Percentiles rank a stretch among this genome's conserved stretches.
Conservation (phyloP, 169 alveolate species). For the Babesia gibsoni region DNA sequence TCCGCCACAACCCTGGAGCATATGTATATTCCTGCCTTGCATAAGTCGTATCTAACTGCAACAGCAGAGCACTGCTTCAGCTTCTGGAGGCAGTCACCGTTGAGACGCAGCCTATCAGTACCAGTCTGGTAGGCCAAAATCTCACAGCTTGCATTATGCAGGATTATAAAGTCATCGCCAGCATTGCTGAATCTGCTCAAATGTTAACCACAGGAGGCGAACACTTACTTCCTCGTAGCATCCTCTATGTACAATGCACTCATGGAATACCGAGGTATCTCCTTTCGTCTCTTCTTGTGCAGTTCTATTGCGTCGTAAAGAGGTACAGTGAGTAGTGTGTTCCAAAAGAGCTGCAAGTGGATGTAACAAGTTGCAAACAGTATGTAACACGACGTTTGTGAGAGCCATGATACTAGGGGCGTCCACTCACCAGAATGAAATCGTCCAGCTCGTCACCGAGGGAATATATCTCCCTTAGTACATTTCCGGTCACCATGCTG, state of each 20-base stretch:
- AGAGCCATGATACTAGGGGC: too few relatives aligned
- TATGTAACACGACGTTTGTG: too few relatives aligned
- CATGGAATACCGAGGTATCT: slow-evolving; percentile 15
- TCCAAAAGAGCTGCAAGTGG: slow-evolving; percentile 37
- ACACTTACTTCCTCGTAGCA: slow-evolving; percentile 1
- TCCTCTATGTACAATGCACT: slow-evolving; percentile 28
- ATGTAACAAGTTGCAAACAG: background rate
- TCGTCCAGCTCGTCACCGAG: slow-evolving; percentile 6
- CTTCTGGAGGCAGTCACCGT: slow-evolving; percentile 1
- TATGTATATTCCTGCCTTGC: slow-evolving; percentile 30
- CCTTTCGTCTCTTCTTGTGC: slow-evolving; percentile 5
- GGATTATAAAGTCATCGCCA: slow-evolving; percentile 12
- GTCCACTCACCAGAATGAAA: slow-evolving; percentile 28
- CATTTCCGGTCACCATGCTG: slow-evolving; percentile 35
- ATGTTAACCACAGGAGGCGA: background rate
- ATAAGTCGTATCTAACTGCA: slow-evolving; percentile 31
- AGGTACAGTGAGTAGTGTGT: slow-evolving; percentile 43
- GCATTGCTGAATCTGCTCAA: slow-evolving; percentile 18
- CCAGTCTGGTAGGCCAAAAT: slow-evolving; percentile 7
- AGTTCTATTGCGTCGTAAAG: slow-evolving; percentile 40
- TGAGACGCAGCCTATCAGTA: background rate
- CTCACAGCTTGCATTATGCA: background rate
- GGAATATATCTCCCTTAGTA: slow-evolving; percentile 16
- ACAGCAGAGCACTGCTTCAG: background rate
- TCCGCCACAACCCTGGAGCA: slow-evolving; percentile 34